These are phyloP conservation scores for Metschnikowia koreensis DNA, from an alignment of 805 yeast genomes.

Conservation along the genomic window DNA sequence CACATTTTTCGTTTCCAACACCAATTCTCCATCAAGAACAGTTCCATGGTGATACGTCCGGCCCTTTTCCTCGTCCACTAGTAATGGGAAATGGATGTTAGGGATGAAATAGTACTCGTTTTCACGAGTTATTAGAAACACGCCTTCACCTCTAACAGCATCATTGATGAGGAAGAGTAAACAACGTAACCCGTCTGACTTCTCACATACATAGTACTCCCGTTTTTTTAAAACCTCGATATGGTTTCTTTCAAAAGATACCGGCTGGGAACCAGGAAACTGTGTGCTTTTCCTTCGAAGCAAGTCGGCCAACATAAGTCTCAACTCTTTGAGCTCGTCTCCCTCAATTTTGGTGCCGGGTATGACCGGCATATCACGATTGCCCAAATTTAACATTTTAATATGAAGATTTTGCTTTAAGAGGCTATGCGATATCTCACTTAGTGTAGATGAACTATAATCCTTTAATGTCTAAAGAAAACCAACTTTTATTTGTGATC, in stretches of 20 bases:
- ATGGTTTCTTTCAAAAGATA: constrained; percentile 79
- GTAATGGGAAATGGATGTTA: constrained; percentile 76
- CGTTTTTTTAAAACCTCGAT: constrained; percentile 57
- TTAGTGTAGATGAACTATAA: neutral
- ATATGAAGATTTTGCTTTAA: too few species aligned
- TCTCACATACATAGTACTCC: constrained; percentile 94
- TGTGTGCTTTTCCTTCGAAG: constrained; percentile 52
- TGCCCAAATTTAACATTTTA: constrained; percentile 37
- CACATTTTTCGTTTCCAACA: constrained; percentile 65
- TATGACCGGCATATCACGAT: constrained; percentile 69
- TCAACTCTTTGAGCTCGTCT: constrained; percentile 64
- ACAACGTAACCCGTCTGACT: constrained; percentile 90
- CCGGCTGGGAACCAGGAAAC: constrained; percentile 96
- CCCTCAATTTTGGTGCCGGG: constrained; percentile 83
- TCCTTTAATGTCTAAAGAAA: neutral
- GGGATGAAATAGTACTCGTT: constrained; percentile 82
- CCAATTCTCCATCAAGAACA: constrained; percentile 91
- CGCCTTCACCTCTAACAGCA: constrained; percentile 79
- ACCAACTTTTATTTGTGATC: neutral
- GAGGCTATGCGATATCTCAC: neutral
- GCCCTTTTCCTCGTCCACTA: constrained; percentile 43
- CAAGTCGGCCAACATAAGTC: constrained; percentile 64
- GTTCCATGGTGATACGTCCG: constrained; percentile 79
- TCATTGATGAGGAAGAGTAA: constrained; percentile 66
- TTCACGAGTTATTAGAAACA: constrained; percentile 83